Base-by-base conservation (phyloP, 2,329 filamentous ascomycete genomes). In the Lecanosticta acicola region DNA sequence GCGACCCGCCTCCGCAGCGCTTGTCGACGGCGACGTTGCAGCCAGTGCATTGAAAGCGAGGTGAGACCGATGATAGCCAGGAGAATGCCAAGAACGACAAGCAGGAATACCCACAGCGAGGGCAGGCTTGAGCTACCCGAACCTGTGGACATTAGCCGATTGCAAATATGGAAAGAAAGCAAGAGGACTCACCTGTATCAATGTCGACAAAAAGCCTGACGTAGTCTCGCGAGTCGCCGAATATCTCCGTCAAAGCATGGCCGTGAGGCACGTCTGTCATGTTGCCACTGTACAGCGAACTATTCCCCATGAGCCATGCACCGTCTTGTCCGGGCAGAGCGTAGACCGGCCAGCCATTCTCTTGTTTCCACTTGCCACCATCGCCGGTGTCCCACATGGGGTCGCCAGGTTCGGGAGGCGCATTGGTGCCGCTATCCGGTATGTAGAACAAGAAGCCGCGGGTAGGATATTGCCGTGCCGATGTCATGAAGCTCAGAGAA, bases 301-400 rank as follows among this genome's bases (percentile, higher is more conserved):
- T 71, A 60, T 87, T 77, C 7, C 76, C 64, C 75, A 95, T 84
- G 66, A 95, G 76, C 26, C 75, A 71, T 10, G 70, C 66, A 17
- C 89, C 91, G 16, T 79, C 74, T 8, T 71, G 66, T 4, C 85
- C 81, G 0, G 87, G 78, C 13, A 97, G 72, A 33, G 87, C 89
- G 67, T 93, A 96, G 10, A 95, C 80, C 0, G 91, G 90, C 58
- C 82, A 95, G 20, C 77, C 73, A 59, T 84, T 84, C n/a, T 73
- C 68, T 1, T 69, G 67, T 63, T 81, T 84, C 89, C 89, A 96
- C n/a, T 70, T 70, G 10, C 77, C 80, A 11, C 75, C 75, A 60
- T 88, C 85, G 13, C 79, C 71, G 14, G 94, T 71, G 49, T 79
- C 71, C 91, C 91, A 96, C 2, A 74, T 69, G 0, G 73, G 62